Conservation (phyloP, 2,329 filamentous ascomycete species). For the Pyricularia pennisetigena region DNA sequence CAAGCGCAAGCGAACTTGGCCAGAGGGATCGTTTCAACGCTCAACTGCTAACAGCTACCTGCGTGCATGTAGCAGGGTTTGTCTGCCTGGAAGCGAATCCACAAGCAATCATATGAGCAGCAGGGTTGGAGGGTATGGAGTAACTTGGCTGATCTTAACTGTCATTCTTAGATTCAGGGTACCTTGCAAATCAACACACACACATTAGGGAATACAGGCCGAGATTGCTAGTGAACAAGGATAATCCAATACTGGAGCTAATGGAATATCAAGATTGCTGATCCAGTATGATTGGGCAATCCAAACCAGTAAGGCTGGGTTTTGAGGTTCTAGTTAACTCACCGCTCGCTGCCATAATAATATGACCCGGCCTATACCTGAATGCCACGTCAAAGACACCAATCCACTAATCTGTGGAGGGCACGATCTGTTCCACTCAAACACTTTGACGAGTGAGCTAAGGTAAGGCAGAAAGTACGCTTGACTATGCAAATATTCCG, state of each 20-base stretch:
- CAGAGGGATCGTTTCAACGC: neutral
- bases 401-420: neutral
- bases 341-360: neutral
- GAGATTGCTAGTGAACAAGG: neutral
- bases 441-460: neutral
- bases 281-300: neutral
- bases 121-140: neutral
- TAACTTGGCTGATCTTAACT: neutral
- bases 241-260: neutral
- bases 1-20: neutral
- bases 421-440: neutral
- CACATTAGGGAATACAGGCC: neutral
- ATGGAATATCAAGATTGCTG: neutral
- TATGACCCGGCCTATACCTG: neutral
- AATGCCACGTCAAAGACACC: neutral
- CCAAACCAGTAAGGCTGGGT: neutral
- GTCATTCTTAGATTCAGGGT: neutral
- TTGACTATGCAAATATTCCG: neutral
- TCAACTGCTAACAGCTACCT: neutral
- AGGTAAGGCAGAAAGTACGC: neutral
- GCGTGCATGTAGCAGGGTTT: neutral
- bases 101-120: neutral
- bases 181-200: neutral
- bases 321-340: neutral
- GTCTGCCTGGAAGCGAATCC: neutral